Base-by-base conservation (phyloP, 2,329 filamentous ascomycete genomes). In the Cercospora nicotianae region DNA sequence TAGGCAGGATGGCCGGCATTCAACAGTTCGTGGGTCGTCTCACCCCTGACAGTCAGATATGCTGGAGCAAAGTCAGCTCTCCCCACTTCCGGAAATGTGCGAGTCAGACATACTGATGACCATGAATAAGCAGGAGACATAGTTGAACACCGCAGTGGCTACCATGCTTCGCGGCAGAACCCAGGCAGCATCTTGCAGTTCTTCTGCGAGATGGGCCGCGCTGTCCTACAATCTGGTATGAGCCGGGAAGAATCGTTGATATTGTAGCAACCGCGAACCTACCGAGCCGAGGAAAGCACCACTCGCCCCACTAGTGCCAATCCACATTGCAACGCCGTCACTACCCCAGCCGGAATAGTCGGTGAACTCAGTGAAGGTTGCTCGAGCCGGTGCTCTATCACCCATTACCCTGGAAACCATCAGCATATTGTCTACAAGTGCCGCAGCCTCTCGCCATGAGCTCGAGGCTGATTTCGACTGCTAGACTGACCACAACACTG, bases 171-270 rank as follows among this genome's bases (percentile, higher is more conserved):
- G 55, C 31, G 55, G 55, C 55, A 59, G 31, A 23, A 59, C 1
- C 69, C 69, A 26, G 9, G 69, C 68, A 33, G 76, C 75, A 62
- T 78, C 70, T 63, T 72, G 64, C 10, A 72, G 71, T 60, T 78
- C 76, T 66, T 77, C 75, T 12, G 73, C 70, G 68, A 76, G 74
- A 61, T 76, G 74, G 8, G 73, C 73, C 7, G 72, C 72, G 55
- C 69, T 66, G 61, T 76, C 75, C 18, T 70, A 72, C 18, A 68
- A 71, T 36, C 16, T 20, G 18, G 13, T 5, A 3, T 59, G 16
- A 59, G 55, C n/a, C 4, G 2, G 6, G 23, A 20, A 20, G 16
- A 10, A 59, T 20, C 2, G 9, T 1, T 36, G 48, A 8, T 53
- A 5, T 16, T 5, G 10, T 36, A 3, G 28, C 30, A 59, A 13